phyloP scores from a whole-genome alignment of 805 yeast species.

The Candida bentonensis region DNA sequence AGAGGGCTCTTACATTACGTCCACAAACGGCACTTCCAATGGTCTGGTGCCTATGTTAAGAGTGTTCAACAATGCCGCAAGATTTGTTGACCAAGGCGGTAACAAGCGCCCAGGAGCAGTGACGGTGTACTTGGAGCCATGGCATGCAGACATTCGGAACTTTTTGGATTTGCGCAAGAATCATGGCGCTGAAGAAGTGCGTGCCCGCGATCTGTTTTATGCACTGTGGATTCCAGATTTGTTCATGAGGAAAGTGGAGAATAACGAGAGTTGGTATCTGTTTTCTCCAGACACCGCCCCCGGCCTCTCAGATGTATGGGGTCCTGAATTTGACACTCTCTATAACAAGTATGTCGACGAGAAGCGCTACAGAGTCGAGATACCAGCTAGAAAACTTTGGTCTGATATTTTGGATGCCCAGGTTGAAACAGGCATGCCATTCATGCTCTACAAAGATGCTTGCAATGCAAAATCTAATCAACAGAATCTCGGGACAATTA shows the following conservation, averaged over 20 bases:
- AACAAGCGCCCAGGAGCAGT: conserved; percentile 97
- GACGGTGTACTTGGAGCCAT: conserved; percentile 87
- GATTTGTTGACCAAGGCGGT: conserved; percentile 97
- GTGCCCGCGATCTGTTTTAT: conserved; percentile 87
- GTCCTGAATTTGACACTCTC: conserved; percentile 64
- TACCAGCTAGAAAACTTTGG: conserved; percentile 88
- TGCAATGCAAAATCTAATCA: conserved; percentile 83
- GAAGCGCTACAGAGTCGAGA: conserved; percentile 46
- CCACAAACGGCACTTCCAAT: conserved; percentile 83
- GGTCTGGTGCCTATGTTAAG: conserved; percentile 95
- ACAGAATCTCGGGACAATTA: conserved; percentile 81
- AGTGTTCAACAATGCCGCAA: conserved; percentile 89
- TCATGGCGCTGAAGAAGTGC: conserved; percentile 85
- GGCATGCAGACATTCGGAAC: conserved; percentile 90
- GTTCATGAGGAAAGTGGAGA: conserved; percentile 82
- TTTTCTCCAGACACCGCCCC: conserved; percentile 86
- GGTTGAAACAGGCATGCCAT: conserved; percentile 94
- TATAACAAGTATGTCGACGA: conserved; percentile 62
- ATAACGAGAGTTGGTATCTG: conserved; percentile 69
- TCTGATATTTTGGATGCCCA: conserved; percentile 78
- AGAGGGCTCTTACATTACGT: conserved; percentile 76
- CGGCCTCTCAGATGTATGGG: conserved; percentile 69
- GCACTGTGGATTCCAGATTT: conserved; percentile 93
- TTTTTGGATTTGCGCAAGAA: conserved; percentile 78
- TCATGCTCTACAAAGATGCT: conserved; percentile 85